Evolutionary conservation across 2,329 filamentous ascomycete genomes (phyloP).

Genomic region (Talaromyces sp.): DNA sequence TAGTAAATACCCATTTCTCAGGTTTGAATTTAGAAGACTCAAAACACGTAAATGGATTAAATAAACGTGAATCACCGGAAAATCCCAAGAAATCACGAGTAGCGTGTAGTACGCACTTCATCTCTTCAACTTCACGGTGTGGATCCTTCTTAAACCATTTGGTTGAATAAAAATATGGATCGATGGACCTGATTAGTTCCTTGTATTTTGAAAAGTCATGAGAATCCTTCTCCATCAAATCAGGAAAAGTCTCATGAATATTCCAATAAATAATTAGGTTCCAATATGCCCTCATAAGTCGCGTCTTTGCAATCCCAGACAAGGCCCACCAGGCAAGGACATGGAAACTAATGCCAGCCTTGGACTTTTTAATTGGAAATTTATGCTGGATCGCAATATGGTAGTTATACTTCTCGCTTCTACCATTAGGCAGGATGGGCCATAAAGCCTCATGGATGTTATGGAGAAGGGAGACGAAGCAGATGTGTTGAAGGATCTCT

Average conservation of each 20-base stretch:
- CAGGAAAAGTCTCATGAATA: neutral
- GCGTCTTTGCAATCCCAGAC: neutral
- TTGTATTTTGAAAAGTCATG: neutral
- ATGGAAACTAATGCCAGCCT: neutral
- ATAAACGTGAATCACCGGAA: neutral
- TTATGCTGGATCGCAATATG: no score
- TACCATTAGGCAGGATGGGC: neutral
- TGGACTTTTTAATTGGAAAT: neutral
- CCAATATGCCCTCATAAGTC: constrained; percentile 5
- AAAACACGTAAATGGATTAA: neutral
- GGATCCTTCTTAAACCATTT: neutral
- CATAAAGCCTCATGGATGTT: constrained; percentile 5
- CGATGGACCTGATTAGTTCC: neutral
- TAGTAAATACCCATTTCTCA: constrained; percentile 2
- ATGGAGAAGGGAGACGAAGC: constrained; percentile 2
- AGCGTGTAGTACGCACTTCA: neutral
- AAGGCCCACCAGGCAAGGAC: constrained; percentile 2
- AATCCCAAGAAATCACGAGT: neutral
- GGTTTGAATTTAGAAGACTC: neutral
- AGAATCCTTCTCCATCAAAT: neutral
- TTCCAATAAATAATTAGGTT: constrained; percentile 4
- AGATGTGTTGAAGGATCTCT: constrained; percentile 6
- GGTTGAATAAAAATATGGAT: neutral
- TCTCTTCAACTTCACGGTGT: constrained; percentile 1
- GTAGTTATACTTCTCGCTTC: neutral